Evolutionary conservation across 305 asterid species (phyloP).

Genomic region (Fraxinus paxiana): DNA sequence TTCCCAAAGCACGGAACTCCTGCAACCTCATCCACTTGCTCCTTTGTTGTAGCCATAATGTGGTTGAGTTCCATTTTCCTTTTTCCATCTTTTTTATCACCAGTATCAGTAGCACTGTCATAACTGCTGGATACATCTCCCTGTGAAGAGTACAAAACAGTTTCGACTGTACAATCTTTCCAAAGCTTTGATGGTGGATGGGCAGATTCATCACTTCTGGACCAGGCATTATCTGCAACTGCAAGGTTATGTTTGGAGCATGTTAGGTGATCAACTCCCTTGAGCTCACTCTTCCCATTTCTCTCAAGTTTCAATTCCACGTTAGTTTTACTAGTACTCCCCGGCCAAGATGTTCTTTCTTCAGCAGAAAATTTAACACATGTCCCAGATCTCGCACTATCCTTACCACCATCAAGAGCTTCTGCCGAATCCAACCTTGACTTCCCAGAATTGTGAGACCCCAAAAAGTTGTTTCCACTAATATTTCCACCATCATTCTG

Average conservation of each 20-base stretch:
- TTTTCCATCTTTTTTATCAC: conserved; percentile 58
- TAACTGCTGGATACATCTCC: conserved; percentile 66
- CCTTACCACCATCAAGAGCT: conserved; percentile 41
- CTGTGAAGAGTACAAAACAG: conserved; percentile 55
- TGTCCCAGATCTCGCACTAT: conserved; percentile 40
- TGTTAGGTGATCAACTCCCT: conserved; percentile 46
- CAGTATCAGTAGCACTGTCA: conserved; percentile 33
- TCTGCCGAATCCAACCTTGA: conserved; percentile 37
- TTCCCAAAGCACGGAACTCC: conserved; percentile 64
- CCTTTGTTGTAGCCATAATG: conserved; percentile 59
- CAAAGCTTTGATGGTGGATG: conserved; percentile 40
- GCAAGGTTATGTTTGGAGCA: conserved; percentile 40
- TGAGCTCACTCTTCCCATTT: conserved; percentile 44
- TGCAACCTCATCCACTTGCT: conserved; percentile 82
- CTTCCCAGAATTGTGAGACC: conserved; percentile 53
- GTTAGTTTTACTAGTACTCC: conserved; percentile 41
- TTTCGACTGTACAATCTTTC: conserved; percentile 72
- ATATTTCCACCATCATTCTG: conserved; percentile 42
- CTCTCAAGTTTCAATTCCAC: conserved; percentile 31
- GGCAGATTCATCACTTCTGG: conserved; percentile 42
- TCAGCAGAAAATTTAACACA: conserved; percentile 42
- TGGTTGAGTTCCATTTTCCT: conserved; percentile 47
- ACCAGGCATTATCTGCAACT: conserved; percentile 46
- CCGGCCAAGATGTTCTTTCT: conserved; percentile 51
- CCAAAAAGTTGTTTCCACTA: conserved; percentile 39